Conservation (phyloP, 306 rosid genomes). For the Cicer pinnatifidum region DNA sequence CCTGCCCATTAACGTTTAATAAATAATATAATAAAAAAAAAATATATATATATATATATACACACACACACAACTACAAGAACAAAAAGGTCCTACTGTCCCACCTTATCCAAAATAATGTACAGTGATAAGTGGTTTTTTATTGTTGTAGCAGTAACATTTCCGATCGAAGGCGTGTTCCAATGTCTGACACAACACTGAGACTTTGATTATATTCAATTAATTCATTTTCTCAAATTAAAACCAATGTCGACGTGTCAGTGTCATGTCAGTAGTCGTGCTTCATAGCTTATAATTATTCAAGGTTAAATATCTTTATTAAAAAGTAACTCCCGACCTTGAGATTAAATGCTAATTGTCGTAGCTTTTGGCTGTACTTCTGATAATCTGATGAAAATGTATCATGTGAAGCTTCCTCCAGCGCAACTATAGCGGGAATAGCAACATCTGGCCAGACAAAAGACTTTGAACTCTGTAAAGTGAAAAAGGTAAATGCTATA, state of each 20-base stretch:
- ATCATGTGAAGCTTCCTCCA: conserved; percentile 83
- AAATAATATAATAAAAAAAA: not conserved
- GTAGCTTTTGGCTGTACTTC: conserved; percentile 87
- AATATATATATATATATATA: not conserved
- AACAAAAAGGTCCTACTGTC: not conserved
- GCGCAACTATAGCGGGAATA: conserved; percentile 73
- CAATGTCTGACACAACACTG: too few relatives aligned
- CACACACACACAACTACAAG: not conserved
- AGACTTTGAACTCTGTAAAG: conserved; percentile 61
- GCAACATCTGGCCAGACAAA: conserved; percentile 89
- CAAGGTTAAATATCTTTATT: conserved; percentile 16
- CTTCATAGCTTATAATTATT: not conserved
- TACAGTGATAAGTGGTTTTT: conserved; percentile 13
- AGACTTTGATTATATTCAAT: too few relatives aligned
- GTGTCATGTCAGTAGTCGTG: too few relatives aligned
- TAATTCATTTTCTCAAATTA: too few relatives aligned
- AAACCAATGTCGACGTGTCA: too few relatives aligned
- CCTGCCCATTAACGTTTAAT: not conserved
- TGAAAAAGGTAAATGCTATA: conserved; percentile 36
- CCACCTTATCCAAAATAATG: conserved; percentile 2
- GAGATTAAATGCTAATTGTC: conserved; percentile 74
- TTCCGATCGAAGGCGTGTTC: too few relatives aligned
- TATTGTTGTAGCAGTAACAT: not conserved
- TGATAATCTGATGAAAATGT: conserved; percentile 66
- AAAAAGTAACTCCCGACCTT: conserved; percentile 63